phyloP scores from a whole-genome alignment of 2,329 filamentous ascomycete genomes.

The Cladosporium sp. region DNA sequence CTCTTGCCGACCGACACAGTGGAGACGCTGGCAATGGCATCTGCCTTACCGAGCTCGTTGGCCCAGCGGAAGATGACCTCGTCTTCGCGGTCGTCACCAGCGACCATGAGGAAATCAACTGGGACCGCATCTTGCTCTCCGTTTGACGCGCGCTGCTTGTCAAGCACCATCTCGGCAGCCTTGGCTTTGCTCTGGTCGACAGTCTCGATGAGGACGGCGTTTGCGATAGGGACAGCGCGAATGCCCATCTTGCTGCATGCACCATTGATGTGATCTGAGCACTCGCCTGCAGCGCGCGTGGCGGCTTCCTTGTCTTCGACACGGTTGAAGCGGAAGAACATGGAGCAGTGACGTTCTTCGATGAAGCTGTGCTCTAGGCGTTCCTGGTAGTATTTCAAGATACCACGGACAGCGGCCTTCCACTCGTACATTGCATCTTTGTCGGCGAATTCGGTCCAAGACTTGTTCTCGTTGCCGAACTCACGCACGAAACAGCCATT shows the following conservation, averaged over 20 bases:
- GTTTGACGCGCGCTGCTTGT: conserved; percentile 33
- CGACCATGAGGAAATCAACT: conserved; percentile 84
- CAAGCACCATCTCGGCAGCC: conserved; percentile 72
- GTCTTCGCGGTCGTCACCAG: conserved; percentile 89
- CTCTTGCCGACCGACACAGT: conserved; percentile 84
- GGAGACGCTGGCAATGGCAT: conserved; percentile 59
- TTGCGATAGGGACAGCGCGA: conserved; percentile 74
- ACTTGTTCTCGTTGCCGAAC: conserved; percentile 49
- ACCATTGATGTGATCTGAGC: conserved; percentile 92
- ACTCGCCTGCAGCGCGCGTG: conserved; percentile 79
- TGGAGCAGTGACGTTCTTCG: conserved; percentile 86
- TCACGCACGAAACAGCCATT: conserved; percentile 89
- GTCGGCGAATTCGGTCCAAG: conserved; percentile 79
- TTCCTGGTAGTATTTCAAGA: conserved; percentile 86
- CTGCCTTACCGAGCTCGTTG: conserved; percentile 67
- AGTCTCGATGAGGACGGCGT: conserved; percentile 80
- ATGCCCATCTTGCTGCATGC: conserved; percentile 81
- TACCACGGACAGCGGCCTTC: conserved; percentile 80
- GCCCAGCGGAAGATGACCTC: conserved; percentile 95
- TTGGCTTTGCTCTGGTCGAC: conserved; percentile 85
- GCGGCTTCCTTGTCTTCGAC: conserved; percentile 76
- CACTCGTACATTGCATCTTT: conserved; percentile 68
- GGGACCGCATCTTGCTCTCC: conserved; percentile 34
- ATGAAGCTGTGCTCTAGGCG: conserved; percentile 85
- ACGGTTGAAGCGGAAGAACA: conserved; percentile 87